These are phyloP conservation scores for Lasiodiplodia hormozganensis DNA, from an alignment of 2,329 filamentous ascomycete species.

Conservation along the genomic window DNA sequence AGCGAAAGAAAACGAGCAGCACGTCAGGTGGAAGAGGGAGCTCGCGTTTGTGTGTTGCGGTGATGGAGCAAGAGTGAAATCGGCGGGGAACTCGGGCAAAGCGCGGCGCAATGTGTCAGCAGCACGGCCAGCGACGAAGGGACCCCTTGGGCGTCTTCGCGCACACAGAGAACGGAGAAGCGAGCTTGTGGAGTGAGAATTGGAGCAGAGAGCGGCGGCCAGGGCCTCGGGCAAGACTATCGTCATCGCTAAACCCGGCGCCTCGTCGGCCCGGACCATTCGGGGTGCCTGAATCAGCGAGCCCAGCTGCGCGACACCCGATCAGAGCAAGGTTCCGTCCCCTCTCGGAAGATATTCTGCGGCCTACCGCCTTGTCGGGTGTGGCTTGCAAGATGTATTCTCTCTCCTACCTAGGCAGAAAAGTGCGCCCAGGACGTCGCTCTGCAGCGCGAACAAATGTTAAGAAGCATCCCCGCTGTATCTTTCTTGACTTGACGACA, in stretches of 20 bases:
- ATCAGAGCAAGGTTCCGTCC: constrained; percentile 23
- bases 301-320: constrained; percentile 3
- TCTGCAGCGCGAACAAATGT: neutral
- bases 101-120: constrained; percentile 25
- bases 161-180: constrained; percentile 11
- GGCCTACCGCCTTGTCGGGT: neutral
- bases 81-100: constrained; percentile 17
- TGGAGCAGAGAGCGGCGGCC: constrained; percentile 8
- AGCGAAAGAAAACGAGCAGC: constrained; percentile 12
- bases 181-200: constrained; percentile 23
- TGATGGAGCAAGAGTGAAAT: constrained; percentile 8
- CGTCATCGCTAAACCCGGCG: constrained; percentile 22
- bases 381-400: neutral
- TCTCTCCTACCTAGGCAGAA: neutral
- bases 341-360: neutral
- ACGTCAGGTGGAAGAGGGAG: neutral
- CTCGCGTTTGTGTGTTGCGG: neutral
- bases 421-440: neutral
- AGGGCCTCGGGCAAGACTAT: constrained; percentile 18
- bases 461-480: too few relatives aligned
- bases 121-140: constrained; percentile 1
- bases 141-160: neutral
- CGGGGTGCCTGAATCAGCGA: constrained; percentile 18
- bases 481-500: too few relatives aligned
- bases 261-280: constrained; percentile 22